These are phyloP conservation scores for Falciphora oryzae DNA, from an alignment of 2,329 filamentous ascomycete genomes.

Conservation along the genomic window DNA sequence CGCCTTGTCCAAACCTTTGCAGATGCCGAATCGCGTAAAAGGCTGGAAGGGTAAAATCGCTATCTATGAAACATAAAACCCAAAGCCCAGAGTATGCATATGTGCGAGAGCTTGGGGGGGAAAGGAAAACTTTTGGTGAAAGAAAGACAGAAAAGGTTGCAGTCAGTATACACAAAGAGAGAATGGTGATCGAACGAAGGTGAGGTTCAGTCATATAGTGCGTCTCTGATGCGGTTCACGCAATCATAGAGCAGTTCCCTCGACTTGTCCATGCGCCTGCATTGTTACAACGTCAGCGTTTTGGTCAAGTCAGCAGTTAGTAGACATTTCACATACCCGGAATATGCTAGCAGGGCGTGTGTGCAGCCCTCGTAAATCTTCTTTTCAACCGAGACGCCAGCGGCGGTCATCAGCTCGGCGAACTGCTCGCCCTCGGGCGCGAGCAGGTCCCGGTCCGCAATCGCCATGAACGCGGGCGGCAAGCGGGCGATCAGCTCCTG, in stretches of 20 bases:
- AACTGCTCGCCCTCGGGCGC: conserved; percentile 25
- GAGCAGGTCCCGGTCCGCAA: conserved; percentile 28
- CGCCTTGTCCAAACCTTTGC: too few relatives aligned
- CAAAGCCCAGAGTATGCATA: too few relatives aligned
- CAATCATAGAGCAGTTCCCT: background rate
- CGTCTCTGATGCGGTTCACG: background rate
- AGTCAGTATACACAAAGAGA: background rate
- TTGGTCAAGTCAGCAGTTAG: background rate
- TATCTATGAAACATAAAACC: too few relatives aligned
- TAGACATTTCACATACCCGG: background rate
- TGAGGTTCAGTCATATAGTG: background rate
- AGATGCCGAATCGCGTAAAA: too few relatives aligned
- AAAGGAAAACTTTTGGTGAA: background rate
- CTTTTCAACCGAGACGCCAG: conserved; percentile 15
- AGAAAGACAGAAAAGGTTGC: background rate
- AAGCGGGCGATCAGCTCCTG: conserved; percentile 19
- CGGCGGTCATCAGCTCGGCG: conserved; percentile 20
- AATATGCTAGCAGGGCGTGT: conserved; percentile 6
- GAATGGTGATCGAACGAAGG: background rate
- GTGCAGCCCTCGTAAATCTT: conserved; percentile 17
- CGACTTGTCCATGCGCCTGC: background rate
- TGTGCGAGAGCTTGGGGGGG: too few relatives aligned
- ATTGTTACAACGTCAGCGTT: background rate
- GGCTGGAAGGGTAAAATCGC: too few relatives aligned
- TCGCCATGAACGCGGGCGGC: conserved; percentile 26